phyloP scores from a whole-genome alignment of 345 rosid species.

The Leavenworthia alabamica region DNA sequence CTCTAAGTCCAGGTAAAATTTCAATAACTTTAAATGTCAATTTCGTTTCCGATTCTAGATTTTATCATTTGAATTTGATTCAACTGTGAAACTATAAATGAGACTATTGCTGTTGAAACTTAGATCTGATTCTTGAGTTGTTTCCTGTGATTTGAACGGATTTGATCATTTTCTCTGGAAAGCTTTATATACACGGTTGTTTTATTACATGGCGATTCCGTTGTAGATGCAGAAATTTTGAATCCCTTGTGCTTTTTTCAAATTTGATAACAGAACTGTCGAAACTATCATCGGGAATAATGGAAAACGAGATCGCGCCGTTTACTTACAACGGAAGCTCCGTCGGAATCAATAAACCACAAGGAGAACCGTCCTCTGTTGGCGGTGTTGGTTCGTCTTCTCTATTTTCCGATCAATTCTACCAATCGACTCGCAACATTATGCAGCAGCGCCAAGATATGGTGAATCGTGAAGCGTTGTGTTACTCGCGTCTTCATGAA shows the following conservation, averaged over 20 bases:
- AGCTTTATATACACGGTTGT: not conserved
- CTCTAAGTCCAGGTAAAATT: conserved; percentile 5
- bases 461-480: conserved; percentile 61
- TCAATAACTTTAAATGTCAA: not conserved
- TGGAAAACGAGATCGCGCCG: conserved; percentile 39
- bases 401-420: conserved; percentile 36
- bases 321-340: conserved; percentile 21
- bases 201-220: not conserved
- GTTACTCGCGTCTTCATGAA: conserved; percentile 52
- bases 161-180: not conserved
- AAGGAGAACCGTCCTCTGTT: conserved; percentile 14
- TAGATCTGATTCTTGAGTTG: conserved; percentile 1
- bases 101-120: not conserved
- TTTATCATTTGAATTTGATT: not conserved
- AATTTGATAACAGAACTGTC: not conserved
- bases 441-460: conserved; percentile 54
- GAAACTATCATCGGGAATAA: not conserved
- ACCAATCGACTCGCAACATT: conserved; percentile 33
- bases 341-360: not conserved
- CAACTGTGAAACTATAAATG: not conserved
- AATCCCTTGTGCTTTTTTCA: conserved; percentile 1
- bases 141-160: not conserved
- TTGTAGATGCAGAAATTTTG: not conserved
- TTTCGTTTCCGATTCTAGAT: conserved; percentile 3
- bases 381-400: not conserved